A percentile compares a stretch with the other conserved stretches of the same genome.
Evolutionary conservation across 169 alveolate species (phyloP).

Genomic region (Blepharisma undulans): DNA sequence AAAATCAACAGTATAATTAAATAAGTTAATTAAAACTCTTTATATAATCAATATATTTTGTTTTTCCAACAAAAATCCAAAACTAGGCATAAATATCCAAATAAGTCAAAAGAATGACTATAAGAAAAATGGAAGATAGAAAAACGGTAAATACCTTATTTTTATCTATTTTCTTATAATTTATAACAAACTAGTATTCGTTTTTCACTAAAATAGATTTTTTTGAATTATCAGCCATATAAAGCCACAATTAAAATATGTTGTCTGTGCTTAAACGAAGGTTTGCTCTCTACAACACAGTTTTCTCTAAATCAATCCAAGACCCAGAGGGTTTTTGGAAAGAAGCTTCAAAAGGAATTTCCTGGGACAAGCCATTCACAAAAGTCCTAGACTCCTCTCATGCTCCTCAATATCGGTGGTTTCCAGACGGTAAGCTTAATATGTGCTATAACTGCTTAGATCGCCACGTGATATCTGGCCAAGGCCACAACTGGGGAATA

Average conservation of each 20-base stretch:
- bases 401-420: conserved; percentile 81
- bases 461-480: conserved; percentile 69
- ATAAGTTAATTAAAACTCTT: not conserved
- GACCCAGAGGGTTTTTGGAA: conserved; percentile 55
- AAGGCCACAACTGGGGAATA: conserved; percentile 70
- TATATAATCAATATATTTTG: not conserved
- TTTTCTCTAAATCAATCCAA: not conserved
- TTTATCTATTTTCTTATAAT: not conserved
- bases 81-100: not conserved
- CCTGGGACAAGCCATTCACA: conserved; percentile 60
- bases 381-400: conserved; percentile 61
- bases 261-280: not conserved
- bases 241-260: not conserved
- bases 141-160: not conserved
- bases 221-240: no score
- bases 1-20: not conserved
- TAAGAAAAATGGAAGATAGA: not conserved
- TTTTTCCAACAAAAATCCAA: no score
- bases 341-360: conserved; percentile 48
- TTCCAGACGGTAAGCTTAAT: conserved; percentile 72
- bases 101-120: not conserved
- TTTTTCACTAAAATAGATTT: not conserved
- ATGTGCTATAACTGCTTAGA: conserved; percentile 85
- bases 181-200: not conserved
- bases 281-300: not conserved